These are phyloP conservation scores for Saraca asoca DNA, from an alignment of 331 rosid genomes.

Conservation along the genomic window DNA sequence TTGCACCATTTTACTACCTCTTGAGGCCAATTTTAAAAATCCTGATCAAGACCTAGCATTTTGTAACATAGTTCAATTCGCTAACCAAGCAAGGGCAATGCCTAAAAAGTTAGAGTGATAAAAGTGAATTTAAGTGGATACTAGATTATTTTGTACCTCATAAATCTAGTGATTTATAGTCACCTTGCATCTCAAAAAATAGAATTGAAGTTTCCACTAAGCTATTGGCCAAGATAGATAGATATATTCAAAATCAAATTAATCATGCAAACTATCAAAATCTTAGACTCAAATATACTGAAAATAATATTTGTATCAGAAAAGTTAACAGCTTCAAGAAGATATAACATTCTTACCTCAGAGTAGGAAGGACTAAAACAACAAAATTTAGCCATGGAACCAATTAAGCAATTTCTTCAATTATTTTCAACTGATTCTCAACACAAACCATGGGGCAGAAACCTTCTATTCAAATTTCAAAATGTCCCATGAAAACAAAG, in stretches of 20 bases:
- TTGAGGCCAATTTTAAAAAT: constrained; percentile 15
- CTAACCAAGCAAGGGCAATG: constrained; percentile 17
- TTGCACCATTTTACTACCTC: too few relatives aligned
- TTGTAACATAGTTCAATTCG: constrained; percentile 1
- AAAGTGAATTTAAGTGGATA: too few relatives aligned
- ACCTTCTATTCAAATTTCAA: constrained; percentile 46
- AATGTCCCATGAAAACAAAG: constrained; percentile 37
- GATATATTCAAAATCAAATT: constrained; percentile 17
- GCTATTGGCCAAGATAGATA: constrained; percentile 1
- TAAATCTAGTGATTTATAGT: not conserved
- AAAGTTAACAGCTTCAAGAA: not conserved
- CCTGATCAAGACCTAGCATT: constrained; percentile 20
- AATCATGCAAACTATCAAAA: constrained; percentile 17
- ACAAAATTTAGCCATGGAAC: constrained; percentile 67
- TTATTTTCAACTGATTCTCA: constrained; percentile 45
- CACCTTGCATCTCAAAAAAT: constrained; percentile 1
- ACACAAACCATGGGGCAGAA: constrained; percentile 45
- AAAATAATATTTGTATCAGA: constrained; percentile 9
- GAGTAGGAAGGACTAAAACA: constrained; percentile 71
- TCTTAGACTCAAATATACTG: too few relatives aligned
- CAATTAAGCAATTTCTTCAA: constrained; percentile 33
- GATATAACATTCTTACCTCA: constrained; percentile 51
- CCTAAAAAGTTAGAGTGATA: constrained; percentile 4
- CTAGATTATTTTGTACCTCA: too few relatives aligned
- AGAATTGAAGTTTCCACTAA: constrained; percentile 18